phyloP scores from a whole-genome alignment of 768 basidiomycete species.

The Rhodotorula sphaerocarpa region DNA sequence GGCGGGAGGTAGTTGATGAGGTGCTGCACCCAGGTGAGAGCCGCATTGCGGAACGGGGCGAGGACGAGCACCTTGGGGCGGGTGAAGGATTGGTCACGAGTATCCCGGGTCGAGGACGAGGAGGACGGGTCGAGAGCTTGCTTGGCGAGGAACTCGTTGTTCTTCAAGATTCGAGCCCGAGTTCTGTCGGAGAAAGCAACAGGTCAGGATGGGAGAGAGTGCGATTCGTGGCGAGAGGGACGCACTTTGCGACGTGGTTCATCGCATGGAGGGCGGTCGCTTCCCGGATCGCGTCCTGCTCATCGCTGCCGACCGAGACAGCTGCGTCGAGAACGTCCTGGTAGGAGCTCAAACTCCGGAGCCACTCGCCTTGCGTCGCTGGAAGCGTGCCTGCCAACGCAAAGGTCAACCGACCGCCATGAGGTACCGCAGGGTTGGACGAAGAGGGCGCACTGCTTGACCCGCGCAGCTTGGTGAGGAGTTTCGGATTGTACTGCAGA shows the following conservation, averaged over 20 bases:
- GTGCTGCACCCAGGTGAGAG: conserved; percentile 70
- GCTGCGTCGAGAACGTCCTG: conserved; percentile 70
- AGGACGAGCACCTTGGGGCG: conserved; percentile 87
- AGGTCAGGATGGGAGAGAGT: neutral
- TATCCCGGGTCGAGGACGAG: conserved; percentile 48
- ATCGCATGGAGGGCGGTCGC: conserved; percentile 68
- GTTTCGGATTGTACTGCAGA: conserved; percentile 29
- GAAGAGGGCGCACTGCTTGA: neutral
- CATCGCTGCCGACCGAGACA: conserved; percentile 51
- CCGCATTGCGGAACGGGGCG: conserved; percentile 85
- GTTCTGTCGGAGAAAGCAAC: conserved; percentile 58
- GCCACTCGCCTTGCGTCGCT: conserved; percentile 3
- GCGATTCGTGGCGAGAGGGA: neutral
- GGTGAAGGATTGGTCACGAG: conserved; percentile 93
- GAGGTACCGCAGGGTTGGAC: neutral
- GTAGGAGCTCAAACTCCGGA: conserved; percentile 46
- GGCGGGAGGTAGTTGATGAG: conserved; percentile 53
- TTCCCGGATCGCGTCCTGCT: conserved; percentile 59
- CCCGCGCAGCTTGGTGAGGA: conserved; percentile 32
- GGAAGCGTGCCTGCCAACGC: conserved; percentile 2
- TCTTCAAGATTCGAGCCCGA: conserved; percentile 78
- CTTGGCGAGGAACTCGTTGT: conserved; percentile 81
- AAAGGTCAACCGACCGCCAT: no score
- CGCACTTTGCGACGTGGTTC: conserved; percentile 82
- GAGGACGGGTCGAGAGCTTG: conserved; percentile 53